Base-by-base conservation (phyloP, 2,329 filamentous ascomycete species). In the Keithomyces neogunnii region DNA sequence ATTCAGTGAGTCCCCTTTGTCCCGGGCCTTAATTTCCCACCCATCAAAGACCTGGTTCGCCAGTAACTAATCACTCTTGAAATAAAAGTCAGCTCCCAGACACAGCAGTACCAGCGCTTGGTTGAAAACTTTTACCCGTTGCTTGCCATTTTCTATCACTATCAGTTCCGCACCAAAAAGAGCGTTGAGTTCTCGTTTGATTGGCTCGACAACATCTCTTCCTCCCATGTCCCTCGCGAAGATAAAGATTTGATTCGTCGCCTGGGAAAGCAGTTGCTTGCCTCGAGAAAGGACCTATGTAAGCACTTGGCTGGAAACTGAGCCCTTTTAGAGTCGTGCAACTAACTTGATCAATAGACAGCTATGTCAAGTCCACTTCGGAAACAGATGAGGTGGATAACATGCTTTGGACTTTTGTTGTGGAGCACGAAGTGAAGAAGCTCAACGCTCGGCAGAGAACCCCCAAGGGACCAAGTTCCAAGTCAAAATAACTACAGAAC, bases 91-190 rank as follows among this genome's bases (percentile, higher is more conserved):
- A 54, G 51, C 19, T 51, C 52, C 19, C 57, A 60, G 44, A 45
- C 46, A 7, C 38, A 51, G 5, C 50, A 58, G 13, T 67, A 63
- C 48, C 59, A 59, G 39, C 62, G 60, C 48, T 56, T 69, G 28
- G 57, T 59, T 11, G 64, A 69, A 8, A 56, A 56, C 38, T 66
- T 70, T 56, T 69, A 69, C 43, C 67, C 68, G n/a, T 59, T 70
- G 46, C 57, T 71, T 47, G 59, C 69, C 32, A 61, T 66, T 32
- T 70, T 71, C 54, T 70, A 71, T 51, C 68, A 70, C 55, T 70
- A 68, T 54, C 68, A 70, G 47, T 71, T 70, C 54, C 62, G 67
- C 35, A 70, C 65, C 44, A 69, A 68, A 56, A 70, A 71, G 60
- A 69, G 66, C 53, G 55, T 71, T 44, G 68, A 71, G 49, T 55